Evolutionary conservation across 352 stramenopile species (phyloP).

Genomic region (Globisporangium iwayamae): DNA sequence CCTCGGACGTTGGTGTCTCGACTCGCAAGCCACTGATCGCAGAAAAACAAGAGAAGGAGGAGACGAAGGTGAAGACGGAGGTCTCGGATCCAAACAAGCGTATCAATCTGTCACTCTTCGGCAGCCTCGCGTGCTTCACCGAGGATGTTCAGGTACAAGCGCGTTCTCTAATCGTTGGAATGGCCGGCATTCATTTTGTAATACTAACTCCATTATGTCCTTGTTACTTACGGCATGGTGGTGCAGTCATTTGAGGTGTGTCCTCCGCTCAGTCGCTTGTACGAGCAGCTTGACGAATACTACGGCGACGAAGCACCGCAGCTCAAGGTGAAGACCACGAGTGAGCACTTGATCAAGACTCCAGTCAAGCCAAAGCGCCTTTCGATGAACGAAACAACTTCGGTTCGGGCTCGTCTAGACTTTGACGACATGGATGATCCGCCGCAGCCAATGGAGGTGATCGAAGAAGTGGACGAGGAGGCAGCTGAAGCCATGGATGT

Average conservation of each 20-base stretch:
- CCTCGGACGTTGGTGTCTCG: constrained; percentile 60
- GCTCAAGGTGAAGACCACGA: constrained; percentile 55
- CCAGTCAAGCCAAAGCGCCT: constrained; percentile 33
- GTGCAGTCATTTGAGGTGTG: constrained; percentile 48
- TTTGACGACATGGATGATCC: constrained; percentile 19
- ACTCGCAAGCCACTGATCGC: constrained; percentile 34
- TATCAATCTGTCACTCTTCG: constrained; percentile 47
- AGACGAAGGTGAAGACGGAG: constrained; percentile 20
- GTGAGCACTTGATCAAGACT: constrained; percentile 54
- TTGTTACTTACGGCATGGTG: background rate
- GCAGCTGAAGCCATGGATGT: constrained; percentile 24
- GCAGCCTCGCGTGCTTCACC: constrained; percentile 47
- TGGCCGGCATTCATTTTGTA: background rate
- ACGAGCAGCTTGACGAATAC: constrained; percentile 70
- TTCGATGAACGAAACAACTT: background rate
- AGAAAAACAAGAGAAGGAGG: constrained; percentile 17
- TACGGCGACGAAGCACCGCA: constrained; percentile 44
- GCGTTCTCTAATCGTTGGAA: background rate
- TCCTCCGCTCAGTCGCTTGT: constrained; percentile 61
- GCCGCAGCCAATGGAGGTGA: constrained; percentile 17
- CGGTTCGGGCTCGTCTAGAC: constrained; percentile 16
- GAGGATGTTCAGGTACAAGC: constrained; percentile 48
- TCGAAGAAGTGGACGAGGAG: constrained; percentile 29
- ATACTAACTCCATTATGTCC: background rate
- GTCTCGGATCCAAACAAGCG: constrained; percentile 23